Percentiles rank a stretch among this genome's conserved stretches.
Conservation (phyloP, 2,329 filamentous ascomycete genomes). For the Verticillium klebahnii region DNA sequence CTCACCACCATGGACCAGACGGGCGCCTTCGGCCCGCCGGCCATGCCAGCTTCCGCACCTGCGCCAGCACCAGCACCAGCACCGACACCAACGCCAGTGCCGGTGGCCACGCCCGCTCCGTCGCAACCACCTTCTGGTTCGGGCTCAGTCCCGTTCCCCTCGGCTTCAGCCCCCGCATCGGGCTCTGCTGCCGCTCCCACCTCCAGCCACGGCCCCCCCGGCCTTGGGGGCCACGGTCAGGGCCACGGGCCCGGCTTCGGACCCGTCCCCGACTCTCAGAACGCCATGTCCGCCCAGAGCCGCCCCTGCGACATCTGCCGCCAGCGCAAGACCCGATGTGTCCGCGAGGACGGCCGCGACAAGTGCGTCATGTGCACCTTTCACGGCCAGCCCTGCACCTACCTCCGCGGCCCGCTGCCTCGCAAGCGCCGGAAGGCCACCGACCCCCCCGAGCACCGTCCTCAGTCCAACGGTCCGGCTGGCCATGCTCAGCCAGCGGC, state of each 20-base stretch:
- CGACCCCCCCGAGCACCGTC: conserved; percentile 15
- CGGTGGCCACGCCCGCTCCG: background rate
- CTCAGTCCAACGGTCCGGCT: conserved; percentile 7
- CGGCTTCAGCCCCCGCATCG: background rate
- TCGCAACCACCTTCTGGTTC: background rate
- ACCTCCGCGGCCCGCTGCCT: conserved; percentile 38
- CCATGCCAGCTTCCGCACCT: background rate
- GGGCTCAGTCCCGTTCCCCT: background rate
- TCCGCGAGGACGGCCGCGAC: conserved; percentile 53
- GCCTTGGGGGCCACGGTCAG: background rate
- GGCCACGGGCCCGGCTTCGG: background rate
- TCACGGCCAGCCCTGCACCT: conserved; percentile 64
- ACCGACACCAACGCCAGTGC: background rate
- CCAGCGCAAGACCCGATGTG: conserved; percentile 61
- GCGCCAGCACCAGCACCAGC: background rate
- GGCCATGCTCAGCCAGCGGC: conserved; percentile 1
- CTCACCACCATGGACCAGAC: background rate
- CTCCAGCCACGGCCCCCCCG: background rate
- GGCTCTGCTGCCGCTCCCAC: background rate
- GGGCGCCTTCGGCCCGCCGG: background rate
- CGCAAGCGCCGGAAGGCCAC: conserved; percentile 22
- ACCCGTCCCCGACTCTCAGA: background rate
- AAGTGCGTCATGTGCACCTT: conserved; percentile 62
- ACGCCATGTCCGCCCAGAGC: conserved; percentile 7
- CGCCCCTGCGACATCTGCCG: conserved; percentile 62